phyloP scores from a whole-genome alignment of 495 filamentous ascomycete genomes.

The Lepidopterella palustris region DNA sequence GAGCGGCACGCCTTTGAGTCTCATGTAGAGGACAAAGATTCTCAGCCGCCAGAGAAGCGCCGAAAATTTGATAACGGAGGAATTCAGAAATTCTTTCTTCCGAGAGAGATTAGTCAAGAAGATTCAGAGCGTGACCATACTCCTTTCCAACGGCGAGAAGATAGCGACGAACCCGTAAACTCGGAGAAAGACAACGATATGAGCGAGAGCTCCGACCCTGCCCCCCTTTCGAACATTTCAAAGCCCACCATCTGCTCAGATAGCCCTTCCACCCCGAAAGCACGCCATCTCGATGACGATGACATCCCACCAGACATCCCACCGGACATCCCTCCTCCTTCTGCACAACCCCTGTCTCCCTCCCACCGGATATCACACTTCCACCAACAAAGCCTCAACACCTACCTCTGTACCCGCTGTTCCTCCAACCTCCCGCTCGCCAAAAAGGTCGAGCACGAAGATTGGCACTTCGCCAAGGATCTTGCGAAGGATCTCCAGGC shows the following conservation, averaged over 20 bases:
- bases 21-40: constrained; percentile 18
- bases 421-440: constrained; percentile 47
- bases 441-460: constrained; percentile 70
- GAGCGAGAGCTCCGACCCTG: background rate
- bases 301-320: constrained; percentile 7
- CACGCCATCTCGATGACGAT: background rate
- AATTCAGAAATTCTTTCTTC: constrained; percentile 40
- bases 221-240: background rate
- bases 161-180: background rate
- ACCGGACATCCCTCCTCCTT: constrained; percentile 13
- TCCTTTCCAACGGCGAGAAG: background rate
- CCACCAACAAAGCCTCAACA: constrained; percentile 38
- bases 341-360: constrained; percentile 16
- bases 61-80: constrained; percentile 41
- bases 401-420: constrained; percentile 63
- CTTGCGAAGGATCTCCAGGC: constrained; percentile 71
- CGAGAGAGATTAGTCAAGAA: background rate
- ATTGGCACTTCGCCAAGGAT: constrained; percentile 94
- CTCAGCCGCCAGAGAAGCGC: constrained; percentile 36
- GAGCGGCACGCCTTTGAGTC: background rate
- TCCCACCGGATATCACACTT: background rate
- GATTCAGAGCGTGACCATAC: background rate
- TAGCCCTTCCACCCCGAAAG: constrained; percentile 4
- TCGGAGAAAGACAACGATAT: too few species aligned
- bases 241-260: background rate